Evolutionary conservation across 768 basidiomycete species (phyloP), one percentile per base, ranked within the genome.

Genomic region (Boletus tomentosulus): DNA sequence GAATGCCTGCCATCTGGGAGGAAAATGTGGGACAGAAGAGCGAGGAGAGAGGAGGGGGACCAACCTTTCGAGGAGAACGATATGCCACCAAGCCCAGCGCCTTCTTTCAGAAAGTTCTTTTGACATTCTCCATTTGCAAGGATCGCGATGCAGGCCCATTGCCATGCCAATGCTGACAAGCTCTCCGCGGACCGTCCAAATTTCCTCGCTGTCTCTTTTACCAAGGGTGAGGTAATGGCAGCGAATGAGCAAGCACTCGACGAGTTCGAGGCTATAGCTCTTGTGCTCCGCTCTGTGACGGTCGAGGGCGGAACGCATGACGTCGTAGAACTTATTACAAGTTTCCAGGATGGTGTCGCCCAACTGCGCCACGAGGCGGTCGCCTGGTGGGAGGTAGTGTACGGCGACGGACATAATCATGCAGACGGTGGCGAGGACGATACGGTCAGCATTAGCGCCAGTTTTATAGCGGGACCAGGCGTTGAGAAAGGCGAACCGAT

Each of bases 31-130:
- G 46, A 45, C 48, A 28, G 34, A 44, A n/a, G 57, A 4, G 50
- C 50, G 11, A 10, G 33, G 33, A 52, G 58, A 54, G 41, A 13
- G 50, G 19, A 19, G 25, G 49, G 37, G 24, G n/a, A 62, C 80
- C 34, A 49, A 87, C 88, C 89, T 77, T 73, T 92, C 90, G 31
- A 91, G 76, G 49, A 89, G 74, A 35, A 92, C 71, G 56, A 89
- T 88, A 69, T 92, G 88, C 90, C 90, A 92, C 90, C 90, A 92
- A 7, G 88, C 87, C 90, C 90, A 92, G 50, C 90, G 76, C 48
- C 91, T 76, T 53, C 90, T 78, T 66, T 92, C 90, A 34, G 87
- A 85, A 10, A 84, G 71, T 54, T 83, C 83, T 53, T 78, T 76
- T 47, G 78, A 81, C 77, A 89, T 85, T 56, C 79, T 78, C 78